Evolutionary conservation across 2,329 filamentous ascomycete species (phyloP).

Genomic region (Amphichorda felina): DNA sequence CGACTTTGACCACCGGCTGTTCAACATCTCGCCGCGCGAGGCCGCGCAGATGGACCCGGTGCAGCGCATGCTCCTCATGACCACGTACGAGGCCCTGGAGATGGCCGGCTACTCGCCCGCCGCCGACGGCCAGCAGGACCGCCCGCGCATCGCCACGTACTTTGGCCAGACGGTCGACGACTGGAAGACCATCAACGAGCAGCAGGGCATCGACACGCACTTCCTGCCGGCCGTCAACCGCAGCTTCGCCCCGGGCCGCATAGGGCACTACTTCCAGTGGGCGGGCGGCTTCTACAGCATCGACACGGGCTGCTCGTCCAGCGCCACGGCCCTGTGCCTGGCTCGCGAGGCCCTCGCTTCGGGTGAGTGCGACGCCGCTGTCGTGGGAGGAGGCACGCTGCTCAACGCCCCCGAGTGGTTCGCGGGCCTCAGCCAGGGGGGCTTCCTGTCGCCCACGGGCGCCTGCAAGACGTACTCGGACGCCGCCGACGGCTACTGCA

Average conservation of each 20-base stretch:
- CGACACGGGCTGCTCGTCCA: slow-evolving; percentile 38
- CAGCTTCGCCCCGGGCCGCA: slow-evolving; percentile 7
- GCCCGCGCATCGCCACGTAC: no score
- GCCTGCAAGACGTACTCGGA: slow-evolving; percentile 21
- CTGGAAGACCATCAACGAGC: no score
- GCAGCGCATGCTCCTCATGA: no score
- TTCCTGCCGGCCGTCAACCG: slow-evolving; percentile 4
- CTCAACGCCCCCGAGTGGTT: slow-evolving; percentile 7
- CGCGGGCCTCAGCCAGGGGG: slow-evolving; percentile 6
- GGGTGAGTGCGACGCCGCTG: slow-evolving; percentile 6
- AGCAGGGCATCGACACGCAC: slow-evolving; percentile 7
- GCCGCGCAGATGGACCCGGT: no score
- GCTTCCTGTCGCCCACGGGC: slow-evolving; percentile 8
- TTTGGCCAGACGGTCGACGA: no score
- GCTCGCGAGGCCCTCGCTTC: slow-evolving; percentile 29
- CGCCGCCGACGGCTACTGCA: slow-evolving; percentile 8
- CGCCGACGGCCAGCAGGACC: no score
- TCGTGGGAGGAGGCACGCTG: slow-evolving; percentile 8
- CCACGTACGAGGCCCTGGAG: no score
- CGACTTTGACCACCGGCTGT: no score
- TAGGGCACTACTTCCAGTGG: slow-evolving; percentile 23
- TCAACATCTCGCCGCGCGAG: no score
- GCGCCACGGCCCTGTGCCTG: slow-evolving; percentile 31
- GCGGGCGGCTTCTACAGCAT: slow-evolving; percentile 35
- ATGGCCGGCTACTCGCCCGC: no score